These are phyloP conservation scores for Cordyceps militaris DNA, from an alignment of 2,329 filamentous ascomycete genomes.

Conservation along the genomic window DNA sequence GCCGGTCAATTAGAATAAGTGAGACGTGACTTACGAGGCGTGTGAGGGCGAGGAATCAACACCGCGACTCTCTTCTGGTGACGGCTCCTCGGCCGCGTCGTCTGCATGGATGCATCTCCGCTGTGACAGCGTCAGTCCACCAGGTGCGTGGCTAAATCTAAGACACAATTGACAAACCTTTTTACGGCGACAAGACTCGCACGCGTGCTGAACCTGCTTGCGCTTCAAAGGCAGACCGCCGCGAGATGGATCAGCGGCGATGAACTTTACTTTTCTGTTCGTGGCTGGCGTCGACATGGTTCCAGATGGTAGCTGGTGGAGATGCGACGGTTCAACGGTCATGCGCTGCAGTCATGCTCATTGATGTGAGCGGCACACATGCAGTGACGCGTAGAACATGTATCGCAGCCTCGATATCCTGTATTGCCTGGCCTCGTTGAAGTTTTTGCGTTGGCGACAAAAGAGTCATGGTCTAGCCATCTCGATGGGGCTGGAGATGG, in stretches of 20 bases:
- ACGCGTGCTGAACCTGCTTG: slow-evolving; percentile 53
- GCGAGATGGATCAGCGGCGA: slow-evolving; percentile 43
- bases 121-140: slow-evolving; percentile 19
- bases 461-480: not conserved
- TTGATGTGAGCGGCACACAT: not conserved
- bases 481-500: slow-evolving; percentile 3
- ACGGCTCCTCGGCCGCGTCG: slow-evolving; percentile 24
- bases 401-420: not conserved
- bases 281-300: slow-evolving; percentile 10
- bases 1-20: not conserved
- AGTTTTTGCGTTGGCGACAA: not conserved
- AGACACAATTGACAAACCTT: slow-evolving; percentile 34
- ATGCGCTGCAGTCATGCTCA: not conserved
- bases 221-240: slow-evolving; percentile 50
- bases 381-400: not conserved
- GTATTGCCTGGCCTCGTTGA: not conserved
- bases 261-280: slow-evolving; percentile 42
- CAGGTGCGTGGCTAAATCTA: not conserved
- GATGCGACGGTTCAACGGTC: not conserved
- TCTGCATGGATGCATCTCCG: slow-evolving; percentile 39
- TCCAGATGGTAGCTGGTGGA: not conserved
- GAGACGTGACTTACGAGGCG: slow-evolving; percentile 21
- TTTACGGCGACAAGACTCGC: slow-evolving; percentile 45
- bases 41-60: slow-evolving; percentile 24
- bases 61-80: slow-evolving; percentile 20